Percentiles rank a stretch among this genome's conserved stretches.
Evolutionary conservation across 768 basidiomycete species (phyloP).

Genomic region (Kwoniella dendrophila): DNA sequence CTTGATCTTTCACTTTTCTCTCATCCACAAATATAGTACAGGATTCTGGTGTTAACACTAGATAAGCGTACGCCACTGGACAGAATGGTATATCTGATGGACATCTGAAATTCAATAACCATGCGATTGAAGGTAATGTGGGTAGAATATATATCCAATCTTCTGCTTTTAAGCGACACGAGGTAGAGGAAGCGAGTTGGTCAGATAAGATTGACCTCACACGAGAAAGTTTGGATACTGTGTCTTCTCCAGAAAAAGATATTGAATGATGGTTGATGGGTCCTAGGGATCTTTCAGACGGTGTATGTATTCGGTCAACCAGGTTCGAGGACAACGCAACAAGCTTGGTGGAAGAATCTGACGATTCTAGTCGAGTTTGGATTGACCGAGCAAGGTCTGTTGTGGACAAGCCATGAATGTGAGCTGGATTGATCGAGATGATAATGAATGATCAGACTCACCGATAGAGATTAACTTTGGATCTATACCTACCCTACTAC

Average conservation of each 20-base stretch:
- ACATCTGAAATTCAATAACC: slow-evolving; percentile 84
- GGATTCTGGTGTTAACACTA: slow-evolving; percentile 69
- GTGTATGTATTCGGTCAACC: slow-evolving; percentile 40
- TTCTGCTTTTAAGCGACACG: slow-evolving; percentile 1
- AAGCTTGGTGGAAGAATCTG: slow-evolving; percentile 33
- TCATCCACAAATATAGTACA: slow-evolving; percentile 73
- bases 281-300: slow-evolving; percentile 64
- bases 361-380: slow-evolving; percentile 17
- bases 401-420: not conserved
- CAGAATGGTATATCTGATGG: slow-evolving; percentile 81
- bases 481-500: slow-evolving; percentile 48
- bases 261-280: slow-evolving; percentile 64
- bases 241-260: slow-evolving; percentile 62
- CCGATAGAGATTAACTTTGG: slow-evolving; percentile 44
- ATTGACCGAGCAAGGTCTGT: slow-evolving; percentile 21
- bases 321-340: slow-evolving; percentile 40
- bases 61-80: slow-evolving; percentile 86
- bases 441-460: slow-evolving; percentile 19
- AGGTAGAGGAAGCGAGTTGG: slow-evolving; percentile 5
- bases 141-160: slow-evolving; percentile 67
- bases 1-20: slow-evolving; percentile 32
- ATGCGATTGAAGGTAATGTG: slow-evolving; percentile 66
- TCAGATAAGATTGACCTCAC: slow-evolving; percentile 59
- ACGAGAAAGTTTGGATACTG: slow-evolving; percentile 69
- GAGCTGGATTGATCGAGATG: not conserved